Evolutionary conservation across 2,329 filamentous ascomycete species (phyloP).

Genomic region (Didymella glomerata): DNA sequence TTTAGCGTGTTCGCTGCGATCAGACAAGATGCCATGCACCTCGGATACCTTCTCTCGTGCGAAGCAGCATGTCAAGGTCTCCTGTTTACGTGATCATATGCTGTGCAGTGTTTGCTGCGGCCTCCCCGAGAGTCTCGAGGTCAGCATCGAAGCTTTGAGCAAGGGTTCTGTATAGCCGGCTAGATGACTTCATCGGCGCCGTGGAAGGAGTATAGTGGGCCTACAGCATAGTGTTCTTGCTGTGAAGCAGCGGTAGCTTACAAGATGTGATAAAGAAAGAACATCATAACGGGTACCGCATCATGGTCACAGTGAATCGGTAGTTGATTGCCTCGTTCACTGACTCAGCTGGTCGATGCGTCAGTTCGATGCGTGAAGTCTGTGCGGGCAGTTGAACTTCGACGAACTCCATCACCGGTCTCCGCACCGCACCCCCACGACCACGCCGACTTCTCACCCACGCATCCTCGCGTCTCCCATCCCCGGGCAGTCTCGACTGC

Average conservation of each 20-base stretch:
- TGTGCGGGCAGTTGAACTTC: neutral
- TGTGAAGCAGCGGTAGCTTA: neutral
- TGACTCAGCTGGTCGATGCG: slow-evolving; percentile 4
- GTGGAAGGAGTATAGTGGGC: neutral
- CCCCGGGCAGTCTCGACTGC: slow-evolving; percentile 41
- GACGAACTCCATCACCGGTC: neutral
- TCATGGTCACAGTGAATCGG: neutral
- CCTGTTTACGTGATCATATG: neutral
- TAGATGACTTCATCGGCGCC: slow-evolving; percentile 21
- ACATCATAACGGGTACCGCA: neutral
- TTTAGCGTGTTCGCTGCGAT: too few relatives aligned
- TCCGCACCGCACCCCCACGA: neutral
- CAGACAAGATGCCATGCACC: neutral
- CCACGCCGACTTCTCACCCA: slow-evolving; percentile 12
- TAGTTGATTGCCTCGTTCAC: neutral
- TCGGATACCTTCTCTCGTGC: neutral
- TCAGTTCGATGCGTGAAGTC: slow-evolving; percentile 1
- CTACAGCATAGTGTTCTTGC: neutral
- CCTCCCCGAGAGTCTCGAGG: neutral
- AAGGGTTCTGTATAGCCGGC: slow-evolving; percentile 16
- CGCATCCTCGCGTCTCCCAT: slow-evolving; percentile 18
- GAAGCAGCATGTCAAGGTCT: neutral
- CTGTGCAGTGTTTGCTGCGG: neutral
- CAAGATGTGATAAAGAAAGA: neutral
- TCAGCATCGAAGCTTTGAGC: slow-evolving; percentile 16